A percentile compares a stretch with the other conserved stretches of the same genome.
Evolutionary conservation across 805 yeast species (phyloP).

Genomic region (Nakazawaea holstii): DNA sequence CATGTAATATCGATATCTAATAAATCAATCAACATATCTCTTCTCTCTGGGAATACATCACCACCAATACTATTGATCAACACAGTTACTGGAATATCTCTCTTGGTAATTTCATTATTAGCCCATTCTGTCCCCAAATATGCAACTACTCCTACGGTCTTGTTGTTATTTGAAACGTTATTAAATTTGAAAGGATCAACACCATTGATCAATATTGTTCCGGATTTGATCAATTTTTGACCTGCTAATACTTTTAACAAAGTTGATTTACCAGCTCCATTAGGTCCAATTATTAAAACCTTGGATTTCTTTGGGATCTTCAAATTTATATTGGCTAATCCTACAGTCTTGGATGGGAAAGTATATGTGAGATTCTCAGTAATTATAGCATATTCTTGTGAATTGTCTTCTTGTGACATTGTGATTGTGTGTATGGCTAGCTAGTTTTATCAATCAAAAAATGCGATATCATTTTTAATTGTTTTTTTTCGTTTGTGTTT

Average conservation of each 20-base stretch:
- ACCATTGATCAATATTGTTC: slow-evolving; percentile 70
- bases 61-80: slow-evolving; percentile 81
- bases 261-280: slow-evolving; percentile 97
- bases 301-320: slow-evolving; percentile 67
- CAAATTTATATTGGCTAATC: slow-evolving; percentile 60
- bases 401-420: background rate
- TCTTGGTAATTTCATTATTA: slow-evolving; percentile 77
- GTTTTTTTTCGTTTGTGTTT: too few relatives aligned
- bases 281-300: slow-evolving; percentile 82
- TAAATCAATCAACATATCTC: slow-evolving; percentile 69
- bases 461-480: too few relatives aligned
- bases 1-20: slow-evolving; percentile 83
- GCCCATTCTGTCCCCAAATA: slow-evolving; percentile 99
- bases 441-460: too few relatives aligned
- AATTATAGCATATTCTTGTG: slow-evolving; percentile 44
- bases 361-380: slow-evolving; percentile 63
- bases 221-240: slow-evolving; percentile 75
- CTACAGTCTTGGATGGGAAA: slow-evolving; percentile 59
- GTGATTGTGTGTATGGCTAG: background rate
- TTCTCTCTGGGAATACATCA: slow-evolving; percentile 61
- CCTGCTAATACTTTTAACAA: slow-evolving; percentile 83
- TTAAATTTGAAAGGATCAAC: slow-evolving; percentile 67
- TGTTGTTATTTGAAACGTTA: slow-evolving; percentile 9
- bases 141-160: slow-evolving; percentile 33
- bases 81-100: slow-evolving; percentile 85